These are phyloP conservation scores for Herpotrichia juniperi DNA, from an alignment of 2,329 filamentous ascomycete genomes.

Conservation along the genomic window DNA sequence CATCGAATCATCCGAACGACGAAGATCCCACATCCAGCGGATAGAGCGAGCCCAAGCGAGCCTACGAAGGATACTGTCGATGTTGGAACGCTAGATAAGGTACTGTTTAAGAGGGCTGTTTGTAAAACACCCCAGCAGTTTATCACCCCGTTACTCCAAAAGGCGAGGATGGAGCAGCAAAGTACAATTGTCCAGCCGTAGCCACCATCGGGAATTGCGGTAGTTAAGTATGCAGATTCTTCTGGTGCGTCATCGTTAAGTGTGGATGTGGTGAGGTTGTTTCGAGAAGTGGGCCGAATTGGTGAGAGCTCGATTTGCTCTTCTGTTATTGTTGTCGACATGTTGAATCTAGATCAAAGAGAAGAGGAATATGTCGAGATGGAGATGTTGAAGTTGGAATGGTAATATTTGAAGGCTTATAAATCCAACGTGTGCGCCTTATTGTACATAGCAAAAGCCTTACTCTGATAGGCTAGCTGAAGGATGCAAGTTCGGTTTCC, in stretches of 20 bases:
- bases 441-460: too few relatives aligned
- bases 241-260: slow-evolving; percentile 1
- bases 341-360: neutral
- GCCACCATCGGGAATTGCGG: slow-evolving; percentile 54
- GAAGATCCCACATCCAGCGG: slow-evolving; percentile 58
- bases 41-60: slow-evolving; percentile 56
- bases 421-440: too few relatives aligned
- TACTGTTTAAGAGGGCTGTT: slow-evolving; percentile 56
- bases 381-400: too few relatives aligned
- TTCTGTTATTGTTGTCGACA: slow-evolving; percentile 2
- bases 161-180: slow-evolving; percentile 57
- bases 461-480: too few relatives aligned
- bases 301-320: neutral
- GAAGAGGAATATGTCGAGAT: neutral
- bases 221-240: neutral
- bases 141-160: slow-evolving; percentile 56
- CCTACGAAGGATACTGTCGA: slow-evolving; percentile 64
- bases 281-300: neutral
- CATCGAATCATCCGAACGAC: slow-evolving; percentile 57
- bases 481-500: too few relatives aligned
- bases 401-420: too few relatives aligned
- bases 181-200: slow-evolving; percentile 63
- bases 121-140: slow-evolving; percentile 67
- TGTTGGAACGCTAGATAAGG: slow-evolving; percentile 48
- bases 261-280: neutral